Evolutionary conservation across 495 filamentous ascomycete genomes (phyloP).

Genomic region (Xylona heveae): DNA sequence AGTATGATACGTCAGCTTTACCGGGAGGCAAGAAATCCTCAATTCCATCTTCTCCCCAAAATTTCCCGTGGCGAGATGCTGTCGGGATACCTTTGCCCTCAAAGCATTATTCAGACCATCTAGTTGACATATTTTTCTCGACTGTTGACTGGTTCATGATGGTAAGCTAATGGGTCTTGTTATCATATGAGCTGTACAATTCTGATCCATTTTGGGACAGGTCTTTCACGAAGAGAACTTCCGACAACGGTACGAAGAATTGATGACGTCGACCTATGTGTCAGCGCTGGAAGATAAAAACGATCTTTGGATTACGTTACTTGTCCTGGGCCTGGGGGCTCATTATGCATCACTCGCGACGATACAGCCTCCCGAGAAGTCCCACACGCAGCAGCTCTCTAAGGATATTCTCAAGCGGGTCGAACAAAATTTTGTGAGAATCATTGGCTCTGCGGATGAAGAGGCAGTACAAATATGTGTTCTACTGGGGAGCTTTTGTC

Average conservation of each 20-base stretch:
- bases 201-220: neutral
- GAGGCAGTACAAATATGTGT: slow-evolving; percentile 8
- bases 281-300: slow-evolving; percentile 4
- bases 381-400: slow-evolving; percentile 1
- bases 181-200: neutral
- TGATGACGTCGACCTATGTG: slow-evolving; percentile 2
- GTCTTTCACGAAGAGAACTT: slow-evolving; percentile 7
- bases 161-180: too few relatives aligned
- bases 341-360: slow-evolving; percentile 6
- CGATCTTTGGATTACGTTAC: slow-evolving; percentile 5
- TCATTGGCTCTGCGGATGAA: slow-evolving; percentile 6
- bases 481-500: slow-evolving; percentile 6
- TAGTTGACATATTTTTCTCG: slow-evolving; percentile 6
- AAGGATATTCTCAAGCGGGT: slow-evolving; percentile 1
- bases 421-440: slow-evolving; percentile 4
- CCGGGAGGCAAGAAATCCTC: slow-evolving; percentile 4
- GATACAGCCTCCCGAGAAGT: neutral
- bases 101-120: slow-evolving; percentile 2
- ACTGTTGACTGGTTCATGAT: slow-evolving; percentile 9
- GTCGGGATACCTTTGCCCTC: slow-evolving; percentile 5
- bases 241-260: slow-evolving; percentile 6
- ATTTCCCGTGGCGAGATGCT: slow-evolving; percentile 6
- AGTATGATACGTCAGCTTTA: slow-evolving; percentile 8
- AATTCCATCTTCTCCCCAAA: neutral
- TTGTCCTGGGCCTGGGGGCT: slow-evolving; percentile 5